Evolutionary conservation across 2,329 filamentous ascomycete genomes (phyloP).

Genomic region (Aspergillus latus): DNA sequence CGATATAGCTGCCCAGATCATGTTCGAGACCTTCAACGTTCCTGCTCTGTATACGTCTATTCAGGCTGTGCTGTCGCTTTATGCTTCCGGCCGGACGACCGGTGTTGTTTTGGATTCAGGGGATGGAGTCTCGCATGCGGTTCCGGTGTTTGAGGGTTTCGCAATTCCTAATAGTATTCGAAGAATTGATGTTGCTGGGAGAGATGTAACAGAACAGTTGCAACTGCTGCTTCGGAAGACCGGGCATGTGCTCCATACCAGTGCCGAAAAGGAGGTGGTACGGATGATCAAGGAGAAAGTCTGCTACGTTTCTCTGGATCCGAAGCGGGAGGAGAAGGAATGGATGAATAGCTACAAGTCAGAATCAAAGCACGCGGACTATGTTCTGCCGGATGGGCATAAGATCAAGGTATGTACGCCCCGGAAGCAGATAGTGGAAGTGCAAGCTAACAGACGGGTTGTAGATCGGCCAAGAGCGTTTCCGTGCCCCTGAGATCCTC

Average conservation of each 20-base stretch:
- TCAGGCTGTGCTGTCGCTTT: slow-evolving; percentile 92
- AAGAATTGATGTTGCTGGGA: slow-evolving; percentile 90
- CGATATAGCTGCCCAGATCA: slow-evolving; percentile 92
- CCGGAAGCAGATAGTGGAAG: not conserved
- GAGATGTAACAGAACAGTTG: slow-evolving; percentile 94
- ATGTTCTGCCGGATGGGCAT: slow-evolving; percentile 86
- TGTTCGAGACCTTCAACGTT: slow-evolving; percentile 99
- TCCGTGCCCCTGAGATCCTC: slow-evolving; percentile 92
- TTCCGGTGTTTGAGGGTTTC: slow-evolving; percentile 97
- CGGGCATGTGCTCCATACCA: slow-evolving; percentile 94
- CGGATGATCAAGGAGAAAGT: slow-evolving; percentile 94
- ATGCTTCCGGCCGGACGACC: slow-evolving; percentile 92
- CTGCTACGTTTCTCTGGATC: slow-evolving; percentile 86
- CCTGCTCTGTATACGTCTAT: slow-evolving; percentile 95
- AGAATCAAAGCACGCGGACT: slow-evolving; percentile 79
- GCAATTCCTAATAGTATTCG: slow-evolving; percentile 94
- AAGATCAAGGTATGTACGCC: slow-evolving; percentile 71
- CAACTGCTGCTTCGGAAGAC: slow-evolving; percentile 88
- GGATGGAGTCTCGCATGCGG: slow-evolving; percentile 94
- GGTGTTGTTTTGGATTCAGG: slow-evolving; percentile 94
- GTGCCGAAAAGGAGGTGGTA: slow-evolving; percentile 98
- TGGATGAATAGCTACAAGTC: slow-evolving; percentile 74
- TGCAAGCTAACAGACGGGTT: slow-evolving; percentile 5
- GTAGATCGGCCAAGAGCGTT: slow-evolving; percentile 87
- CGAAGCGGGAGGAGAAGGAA: slow-evolving; percentile 93